Percentiles rank a stretch among this genome's conserved stretches.
Conservation (phyloP, 768 basidiomycete species). For the Psilocybe sp. region DNA sequence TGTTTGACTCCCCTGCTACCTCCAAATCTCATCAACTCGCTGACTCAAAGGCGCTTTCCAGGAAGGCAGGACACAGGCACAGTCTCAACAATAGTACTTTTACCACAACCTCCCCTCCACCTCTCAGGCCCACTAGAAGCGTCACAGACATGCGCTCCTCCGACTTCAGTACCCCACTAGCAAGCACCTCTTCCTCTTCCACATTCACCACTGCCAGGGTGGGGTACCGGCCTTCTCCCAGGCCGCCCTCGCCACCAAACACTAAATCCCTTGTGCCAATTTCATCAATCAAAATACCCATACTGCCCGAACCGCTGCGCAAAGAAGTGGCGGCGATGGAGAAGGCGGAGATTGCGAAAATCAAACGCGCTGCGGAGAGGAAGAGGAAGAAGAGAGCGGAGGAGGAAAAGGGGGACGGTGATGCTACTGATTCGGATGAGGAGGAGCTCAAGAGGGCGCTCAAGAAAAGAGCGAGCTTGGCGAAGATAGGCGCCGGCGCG, state of each 20-base stretch:
- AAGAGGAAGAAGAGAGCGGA: background rate
- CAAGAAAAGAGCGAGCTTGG: no score
- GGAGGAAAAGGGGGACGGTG: background rate
- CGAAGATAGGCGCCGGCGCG: no score
- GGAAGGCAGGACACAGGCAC: no score
- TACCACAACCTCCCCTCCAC: no score
- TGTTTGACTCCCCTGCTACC: background rate
- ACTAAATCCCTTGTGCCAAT: conserved; percentile 21
- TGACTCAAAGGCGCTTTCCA: no score
- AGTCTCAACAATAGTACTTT: no score
- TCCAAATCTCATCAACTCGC: background rate
- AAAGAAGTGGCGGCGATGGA: conserved; percentile 7
- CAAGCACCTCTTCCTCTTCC: background rate
- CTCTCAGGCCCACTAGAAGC: no score
- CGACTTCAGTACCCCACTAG: background rate
- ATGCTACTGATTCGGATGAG: background rate
- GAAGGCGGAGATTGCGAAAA: conserved; percentile 1
- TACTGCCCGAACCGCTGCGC: conserved; percentile 14
- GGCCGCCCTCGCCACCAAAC: background rate
- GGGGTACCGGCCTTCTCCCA: background rate
- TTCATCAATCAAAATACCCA: conserved; percentile 24
- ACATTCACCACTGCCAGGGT: background rate
- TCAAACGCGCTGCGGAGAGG: background rate
- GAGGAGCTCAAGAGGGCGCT: no score
- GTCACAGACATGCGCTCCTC: background rate